Percentiles rank a stretch among this genome's conserved stretches.
These are phyloP conservation scores for Lecanicillium sp. DNA, from an alignment of 2,329 filamentous ascomycete species.

Conservation along the genomic window DNA sequence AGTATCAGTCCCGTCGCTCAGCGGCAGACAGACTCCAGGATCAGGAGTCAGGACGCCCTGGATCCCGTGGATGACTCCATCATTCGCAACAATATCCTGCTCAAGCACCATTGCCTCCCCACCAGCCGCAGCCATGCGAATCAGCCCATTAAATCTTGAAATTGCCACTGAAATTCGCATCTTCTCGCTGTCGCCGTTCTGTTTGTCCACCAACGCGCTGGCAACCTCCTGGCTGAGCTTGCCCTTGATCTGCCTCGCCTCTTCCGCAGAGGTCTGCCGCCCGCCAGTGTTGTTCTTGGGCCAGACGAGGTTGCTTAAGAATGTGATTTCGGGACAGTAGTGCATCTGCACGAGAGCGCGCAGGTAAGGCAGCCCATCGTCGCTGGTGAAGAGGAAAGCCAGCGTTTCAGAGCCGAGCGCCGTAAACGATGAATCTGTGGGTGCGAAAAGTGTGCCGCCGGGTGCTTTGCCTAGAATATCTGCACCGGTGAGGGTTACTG, in stretches of 20 bases:
- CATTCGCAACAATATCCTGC: constrained; percentile 1
- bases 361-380: not conserved
- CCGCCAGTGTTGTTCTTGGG: constrained; percentile 2
- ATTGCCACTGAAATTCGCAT: not conserved
- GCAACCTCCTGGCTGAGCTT: not conserved
- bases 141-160: constrained; percentile 1
- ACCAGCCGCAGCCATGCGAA: constrained; percentile 1
- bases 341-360: not conserved
- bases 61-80: constrained; percentile 2
- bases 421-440: constrained; percentile 4
- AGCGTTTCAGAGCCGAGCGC: not conserved
- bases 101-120: not conserved
- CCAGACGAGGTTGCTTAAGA: constrained; percentile 5
- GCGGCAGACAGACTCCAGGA: no score
- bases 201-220: not conserved
- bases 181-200: not conserved
- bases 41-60: not conserved
- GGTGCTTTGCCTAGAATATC: no score
- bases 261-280: not conserved
- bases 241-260: not conserved
- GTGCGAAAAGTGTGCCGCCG: constrained; percentile 6
- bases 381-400: not conserved
- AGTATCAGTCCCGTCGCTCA: no score
- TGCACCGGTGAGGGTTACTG: no score
- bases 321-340: not conserved